These are phyloP conservation scores for Tolypocladium endophyticum DNA, from an alignment of 2,329 filamentous ascomycete species.

Conservation along the genomic window DNA sequence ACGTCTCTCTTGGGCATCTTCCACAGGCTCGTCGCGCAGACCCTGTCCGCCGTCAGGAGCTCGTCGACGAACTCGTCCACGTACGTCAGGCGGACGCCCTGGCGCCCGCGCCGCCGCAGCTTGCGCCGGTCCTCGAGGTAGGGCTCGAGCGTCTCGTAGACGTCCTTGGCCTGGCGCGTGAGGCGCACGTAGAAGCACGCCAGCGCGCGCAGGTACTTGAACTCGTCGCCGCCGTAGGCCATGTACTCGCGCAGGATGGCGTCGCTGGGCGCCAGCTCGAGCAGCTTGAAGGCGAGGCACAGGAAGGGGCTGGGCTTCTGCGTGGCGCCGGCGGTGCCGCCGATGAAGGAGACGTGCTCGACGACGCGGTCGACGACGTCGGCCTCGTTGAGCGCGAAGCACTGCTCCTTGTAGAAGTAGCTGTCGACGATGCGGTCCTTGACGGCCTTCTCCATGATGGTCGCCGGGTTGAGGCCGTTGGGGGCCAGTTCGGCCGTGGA, in stretches of 20 bases:
- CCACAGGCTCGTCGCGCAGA: slow-evolving; percentile 86
- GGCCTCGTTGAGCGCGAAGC: slow-evolving; percentile 83
- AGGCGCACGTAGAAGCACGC: slow-evolving; percentile 90
- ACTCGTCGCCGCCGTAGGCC: slow-evolving; percentile 60
- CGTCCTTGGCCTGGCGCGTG: slow-evolving; percentile 70
- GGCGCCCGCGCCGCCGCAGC: slow-evolving; percentile 63
- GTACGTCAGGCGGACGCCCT: slow-evolving; percentile 65
- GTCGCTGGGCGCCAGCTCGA: slow-evolving; percentile 75
- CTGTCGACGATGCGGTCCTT: slow-evolving; percentile 90
- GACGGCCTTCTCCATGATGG: slow-evolving; percentile 89
- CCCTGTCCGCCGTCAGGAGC: slow-evolving; percentile 73
- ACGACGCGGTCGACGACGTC: slow-evolving; percentile 82
- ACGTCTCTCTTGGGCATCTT: slow-evolving; percentile 76
- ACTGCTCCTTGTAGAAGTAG: slow-evolving; percentile 98
- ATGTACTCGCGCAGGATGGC: slow-evolving; percentile 75
- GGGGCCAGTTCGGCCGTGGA: slow-evolving; percentile 65
- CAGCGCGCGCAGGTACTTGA: slow-evolving; percentile 81
- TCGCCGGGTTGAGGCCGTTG: slow-evolving; percentile 87
- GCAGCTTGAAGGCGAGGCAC: slow-evolving; percentile 87
- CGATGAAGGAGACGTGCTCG: slow-evolving; percentile 70
- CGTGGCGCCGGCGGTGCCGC: slow-evolving; percentile 73
- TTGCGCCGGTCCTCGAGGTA: slow-evolving; percentile 76
- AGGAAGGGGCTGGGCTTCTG: slow-evolving; percentile 90
- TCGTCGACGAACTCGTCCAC: slow-evolving; percentile 94
- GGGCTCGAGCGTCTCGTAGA: slow-evolving; percentile 73